These are phyloP conservation scores for Yamadazyma sp. DNA, from an alignment of 805 yeast genomes.

Conservation along the genomic window DNA sequence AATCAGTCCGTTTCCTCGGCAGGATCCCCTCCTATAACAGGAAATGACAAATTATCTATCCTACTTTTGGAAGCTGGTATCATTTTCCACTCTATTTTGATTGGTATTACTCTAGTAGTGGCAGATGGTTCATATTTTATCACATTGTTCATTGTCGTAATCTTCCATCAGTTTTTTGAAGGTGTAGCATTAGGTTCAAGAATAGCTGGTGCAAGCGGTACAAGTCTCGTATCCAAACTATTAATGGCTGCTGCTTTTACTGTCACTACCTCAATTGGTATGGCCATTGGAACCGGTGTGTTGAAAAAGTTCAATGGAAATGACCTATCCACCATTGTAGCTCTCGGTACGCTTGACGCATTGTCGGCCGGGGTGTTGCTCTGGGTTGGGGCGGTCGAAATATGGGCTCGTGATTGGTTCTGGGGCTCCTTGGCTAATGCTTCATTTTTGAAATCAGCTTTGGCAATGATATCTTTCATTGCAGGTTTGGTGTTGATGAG, in stretches of 20 bases:
- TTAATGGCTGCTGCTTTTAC: conserved; percentile 24
- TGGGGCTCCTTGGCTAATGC: conserved; percentile 22
- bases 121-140: conserved; percentile 29
- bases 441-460: conserved; percentile 13
- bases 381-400: conserved; percentile 33
- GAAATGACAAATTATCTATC: conserved; percentile 15
- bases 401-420: conserved; percentile 32
- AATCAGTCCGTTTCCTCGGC: neutral
- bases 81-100: conserved; percentile 30
- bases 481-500: conserved; percentile 31
- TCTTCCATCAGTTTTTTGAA: conserved; percentile 35
- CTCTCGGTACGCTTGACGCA: conserved; percentile 33
- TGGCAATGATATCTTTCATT: conserved; percentile 19
- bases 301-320: conserved; percentile 28
- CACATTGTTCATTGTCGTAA: conserved; percentile 28
- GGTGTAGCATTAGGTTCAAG: conserved; percentile 32
- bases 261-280: conserved; percentile 29
- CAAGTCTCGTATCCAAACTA: too few species aligned
- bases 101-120: conserved; percentile 31
- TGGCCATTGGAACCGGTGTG: conserved; percentile 33
- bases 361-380: conserved; percentile 34
- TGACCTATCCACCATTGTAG: conserved; percentile 28
- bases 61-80: conserved; percentile 28
- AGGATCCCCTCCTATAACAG: neutral
- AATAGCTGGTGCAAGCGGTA: conserved; percentile 16